Percentiles rank a stretch among this genome's conserved stretches.
phyloP scores from a whole-genome alignment of 805 yeast species.

The Cyberlindnera mississippiensis region DNA sequence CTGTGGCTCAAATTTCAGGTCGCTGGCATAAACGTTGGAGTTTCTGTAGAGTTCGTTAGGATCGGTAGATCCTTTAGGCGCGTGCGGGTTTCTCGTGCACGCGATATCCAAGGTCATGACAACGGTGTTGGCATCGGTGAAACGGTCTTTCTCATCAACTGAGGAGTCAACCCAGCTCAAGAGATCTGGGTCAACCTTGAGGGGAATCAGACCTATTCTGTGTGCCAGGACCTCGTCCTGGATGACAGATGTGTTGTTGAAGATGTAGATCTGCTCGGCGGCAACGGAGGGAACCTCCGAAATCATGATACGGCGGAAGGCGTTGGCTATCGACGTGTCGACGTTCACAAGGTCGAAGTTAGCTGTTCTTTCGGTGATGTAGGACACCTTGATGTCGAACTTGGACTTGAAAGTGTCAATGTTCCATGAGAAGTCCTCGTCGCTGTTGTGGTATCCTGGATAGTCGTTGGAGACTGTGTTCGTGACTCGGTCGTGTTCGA shows the following conservation, averaged over 20 bases:
- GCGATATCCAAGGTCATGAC: constrained; percentile 76
- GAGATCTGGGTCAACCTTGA: constrained; percentile 86
- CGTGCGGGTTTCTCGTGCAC: constrained; percentile 83
- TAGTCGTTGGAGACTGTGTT: constrained; percentile 87
- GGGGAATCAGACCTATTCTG: constrained; percentile 88
- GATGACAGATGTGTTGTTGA: constrained; percentile 93
- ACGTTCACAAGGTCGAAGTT: constrained; percentile 84
- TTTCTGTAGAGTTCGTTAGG: constrained; percentile 82
- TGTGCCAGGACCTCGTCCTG: constrained; percentile 97
- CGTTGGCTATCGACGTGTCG: constrained; percentile 93
- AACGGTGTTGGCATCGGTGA: constrained; percentile 85
- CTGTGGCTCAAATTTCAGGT: constrained; percentile 85
- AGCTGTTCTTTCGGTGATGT: constrained; percentile 63
- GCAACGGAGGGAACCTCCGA: constrained; percentile 97
- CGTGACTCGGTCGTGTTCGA: constrained; percentile 87
- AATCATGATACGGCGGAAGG: constrained; percentile 95
- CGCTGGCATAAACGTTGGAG: constrained; percentile 84
- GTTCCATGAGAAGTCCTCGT: constrained; percentile 74
- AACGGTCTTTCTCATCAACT: constrained; percentile 62
- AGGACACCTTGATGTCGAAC: constrained; percentile 64
- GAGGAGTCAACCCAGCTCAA: constrained; percentile 75
- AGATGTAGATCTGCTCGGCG: constrained; percentile 84
- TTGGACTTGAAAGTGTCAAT: constrained; percentile 69
- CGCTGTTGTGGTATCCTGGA: constrained; percentile 72
- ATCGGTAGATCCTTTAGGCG: constrained; percentile 71